Evolutionary conservation across 805 yeast species (phyloP).

Genomic region (Candida nemodendra): DNA sequence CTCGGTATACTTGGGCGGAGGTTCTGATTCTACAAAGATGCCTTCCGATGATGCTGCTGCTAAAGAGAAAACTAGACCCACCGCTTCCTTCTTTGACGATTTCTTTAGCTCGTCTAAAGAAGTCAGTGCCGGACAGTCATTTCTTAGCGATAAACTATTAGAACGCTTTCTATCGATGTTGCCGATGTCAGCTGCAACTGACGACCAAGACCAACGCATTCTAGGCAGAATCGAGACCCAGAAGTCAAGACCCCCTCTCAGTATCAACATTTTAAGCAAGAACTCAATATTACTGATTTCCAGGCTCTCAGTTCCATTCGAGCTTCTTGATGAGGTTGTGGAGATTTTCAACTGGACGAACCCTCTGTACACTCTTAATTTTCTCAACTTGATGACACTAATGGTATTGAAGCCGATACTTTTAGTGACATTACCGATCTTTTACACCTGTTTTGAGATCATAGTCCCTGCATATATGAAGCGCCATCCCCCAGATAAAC

Average conservation of each 20-base stretch:
- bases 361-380: slow-evolving; percentile 59
- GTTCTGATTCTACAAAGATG: neutral
- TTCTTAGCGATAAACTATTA: slow-evolving; percentile 64
- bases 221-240: slow-evolving; percentile 59
- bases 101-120: slow-evolving; percentile 17
- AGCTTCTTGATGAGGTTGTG: slow-evolving; percentile 54
- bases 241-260: slow-evolving; percentile 62
- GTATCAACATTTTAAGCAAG: slow-evolving; percentile 66
- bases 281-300: slow-evolving; percentile 64
- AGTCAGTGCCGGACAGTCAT: slow-evolving; percentile 6
- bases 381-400: slow-evolving; percentile 36
- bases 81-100: slow-evolving; percentile 24
- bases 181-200: slow-evolving; percentile 56
- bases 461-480: slow-evolving; percentile 67
- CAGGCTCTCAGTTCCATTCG: slow-evolving; percentile 61
- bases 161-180: slow-evolving; percentile 70
- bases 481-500: slow-evolving; percentile 61
- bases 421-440: slow-evolving; percentile 51
- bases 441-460: slow-evolving; percentile 49
- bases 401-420: slow-evolving; percentile 61
- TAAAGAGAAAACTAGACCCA: slow-evolving; percentile 2
- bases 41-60: slow-evolving; percentile 1
- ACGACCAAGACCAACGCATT: slow-evolving; percentile 37
- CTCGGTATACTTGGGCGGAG: neutral
- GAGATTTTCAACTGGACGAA: slow-evolving; percentile 62